These are phyloP conservation scores for Hibiscus trionum DNA, from an alignment of 345 rosid species.

Conservation along the genomic window DNA sequence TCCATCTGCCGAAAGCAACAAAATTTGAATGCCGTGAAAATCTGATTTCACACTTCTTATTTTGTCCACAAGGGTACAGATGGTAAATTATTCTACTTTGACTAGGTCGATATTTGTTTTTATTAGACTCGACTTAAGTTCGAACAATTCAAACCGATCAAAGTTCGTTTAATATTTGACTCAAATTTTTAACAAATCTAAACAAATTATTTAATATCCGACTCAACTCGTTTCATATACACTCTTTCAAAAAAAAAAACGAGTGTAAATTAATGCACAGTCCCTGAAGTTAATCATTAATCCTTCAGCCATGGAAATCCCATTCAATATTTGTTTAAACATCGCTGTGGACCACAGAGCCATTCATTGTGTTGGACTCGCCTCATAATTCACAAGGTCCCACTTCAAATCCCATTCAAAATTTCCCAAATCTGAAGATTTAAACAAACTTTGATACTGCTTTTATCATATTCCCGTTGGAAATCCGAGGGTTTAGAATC, in stretches of 20 bases:
- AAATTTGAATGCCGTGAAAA: too few species aligned
- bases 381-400: not conserved
- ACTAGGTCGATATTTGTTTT: too few species aligned
- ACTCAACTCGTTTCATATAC: too few species aligned
- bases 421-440: not conserved
- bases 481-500: not conserved
- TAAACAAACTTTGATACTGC: not conserved
- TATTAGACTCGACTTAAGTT: too few species aligned
- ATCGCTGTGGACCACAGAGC: not conserved
- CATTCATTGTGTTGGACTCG: not conserved
- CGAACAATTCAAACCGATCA: too few species aligned
- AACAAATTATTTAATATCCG: too few species aligned
- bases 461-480: not conserved
- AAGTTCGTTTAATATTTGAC: too few species aligned
- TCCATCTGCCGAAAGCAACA: too few species aligned
- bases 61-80: not conserved
- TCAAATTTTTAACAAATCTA: too few species aligned
- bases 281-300: not conserved
- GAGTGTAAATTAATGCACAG: not conserved
- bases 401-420: not conserved
- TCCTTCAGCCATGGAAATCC: not conserved
- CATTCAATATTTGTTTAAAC: not conserved
- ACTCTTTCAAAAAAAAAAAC: too few species aligned
- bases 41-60: not conserved
- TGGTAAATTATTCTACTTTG: too few species aligned